Evolutionary conservation across 495 filamentous ascomycete species (phyloP), one percentile per base, ranked within the genome.

Genomic region (Aspergillus indologenus): DNA sequence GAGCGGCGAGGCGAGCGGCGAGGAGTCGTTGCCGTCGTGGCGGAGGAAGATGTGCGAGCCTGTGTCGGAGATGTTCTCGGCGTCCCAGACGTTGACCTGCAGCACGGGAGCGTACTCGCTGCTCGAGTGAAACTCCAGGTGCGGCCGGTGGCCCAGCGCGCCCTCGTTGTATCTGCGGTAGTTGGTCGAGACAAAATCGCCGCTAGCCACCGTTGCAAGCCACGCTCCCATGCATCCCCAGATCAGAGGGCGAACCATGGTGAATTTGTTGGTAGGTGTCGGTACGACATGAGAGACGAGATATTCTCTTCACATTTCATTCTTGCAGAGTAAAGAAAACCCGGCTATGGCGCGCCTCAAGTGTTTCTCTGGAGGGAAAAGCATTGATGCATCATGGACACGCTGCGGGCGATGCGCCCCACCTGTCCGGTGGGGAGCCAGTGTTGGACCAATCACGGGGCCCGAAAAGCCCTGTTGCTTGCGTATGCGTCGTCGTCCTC

Each of bases 11-110:
- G 64, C 49, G 53, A 66, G 61, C 2, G 64, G 61, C 22, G 58
- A 61, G 17, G 61, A 50, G 11, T 57, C 52, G 50, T 66, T 66
- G 22, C 64, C 64, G 18, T 66, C 64, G 46, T 66, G 64, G 20
- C 59, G 56, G 24, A 66, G 52, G 44, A 66, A 66, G 26, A 66
- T 66, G 40, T 66, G 64, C 1, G 64, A 66, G 19, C 64, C 64
- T 14, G 52, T 31, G 0, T 40, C 21, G 14, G 64, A 66, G 18
- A 63, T 66, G 7, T 50, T 54, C 20, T 59, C 53, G 1, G 20
- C 40, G 19, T 63, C 45, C 61, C 64, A 66, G 22, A 60, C 21
- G 40, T 61, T 63, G 24, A 57, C 64, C 45, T 66, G 64, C 23
- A 66, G 47, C 1, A 66, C 22, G 17, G 64, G 64, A 0, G 64